Base-by-base conservation (phyloP, 2,329 filamentous ascomycete genomes). In the Fusarium sp. region DNA sequence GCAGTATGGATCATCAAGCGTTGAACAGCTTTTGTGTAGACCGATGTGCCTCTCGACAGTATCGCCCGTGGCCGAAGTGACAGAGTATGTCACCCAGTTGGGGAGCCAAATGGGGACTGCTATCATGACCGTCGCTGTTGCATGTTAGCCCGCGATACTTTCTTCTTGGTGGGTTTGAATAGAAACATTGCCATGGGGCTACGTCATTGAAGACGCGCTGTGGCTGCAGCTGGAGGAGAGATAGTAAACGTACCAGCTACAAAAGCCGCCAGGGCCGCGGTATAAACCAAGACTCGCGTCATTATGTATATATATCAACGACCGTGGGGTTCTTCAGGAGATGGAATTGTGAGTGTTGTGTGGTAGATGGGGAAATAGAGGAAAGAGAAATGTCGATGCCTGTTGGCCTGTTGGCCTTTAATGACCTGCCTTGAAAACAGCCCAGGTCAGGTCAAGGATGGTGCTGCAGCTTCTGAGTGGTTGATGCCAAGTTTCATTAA, bases 11-110 rank as follows among this genome's bases (percentile, higher is more conserved):
- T 87, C 83, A 44, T 86, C 86, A 59, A 92, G 82, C 59, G 87
- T 91, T 54, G 90, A 92, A 81, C 95, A 99, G 76, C 88, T 89
- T 71, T 86, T 87, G 80, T 97, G 92, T 45, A 99, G 87, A 61
- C 95, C 95, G 76, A 94, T 88, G 65, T 85, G 87, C 71, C 88
- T 86, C 68, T 82, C 81, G 68, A 84, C 82, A 35, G 76, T 81
- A 60, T 80, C 79, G 74, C 83, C 82, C 35, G 79, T 75, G 50
- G 82, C 78, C 19, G 82, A 82, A 9, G 82, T 82, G 41, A 88
- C 85, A 43, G 84, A 80, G 77, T 87, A 93, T 55, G 85, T 84
- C 50, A 94, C 82, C 92, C 92, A 96, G 78, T 87, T 82, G 17
- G 92, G 90, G 46, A 90, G 83, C 62, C 87, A 80, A 70, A 93